Evolutionary conservation across 305 asterid genomes (phyloP).

Genomic region (Fraxinus paxiana): DNA sequence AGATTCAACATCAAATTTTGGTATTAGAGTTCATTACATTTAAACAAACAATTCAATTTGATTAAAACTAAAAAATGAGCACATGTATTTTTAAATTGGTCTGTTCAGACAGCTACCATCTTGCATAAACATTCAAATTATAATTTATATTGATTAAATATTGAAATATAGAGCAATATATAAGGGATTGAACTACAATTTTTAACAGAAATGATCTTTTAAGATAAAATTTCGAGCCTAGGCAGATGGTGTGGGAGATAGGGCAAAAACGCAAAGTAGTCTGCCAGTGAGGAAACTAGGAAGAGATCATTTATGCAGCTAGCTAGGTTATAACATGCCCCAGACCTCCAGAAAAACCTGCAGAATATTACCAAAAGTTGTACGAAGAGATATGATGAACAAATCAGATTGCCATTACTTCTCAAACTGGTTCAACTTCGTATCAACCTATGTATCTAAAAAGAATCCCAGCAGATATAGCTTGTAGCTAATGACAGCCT

Average conservation of each 20-base stretch:
- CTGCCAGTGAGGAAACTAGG: neutral
- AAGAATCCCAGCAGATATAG: neutral
- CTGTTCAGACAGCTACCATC: neutral
- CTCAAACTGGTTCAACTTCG: conserved; percentile 6
- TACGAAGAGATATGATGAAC: neutral
- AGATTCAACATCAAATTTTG: neutral
- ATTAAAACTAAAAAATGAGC: too few relatives aligned
- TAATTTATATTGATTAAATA: too few relatives aligned
- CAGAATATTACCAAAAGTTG: conserved; percentile 6
- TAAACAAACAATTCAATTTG: too few relatives aligned
- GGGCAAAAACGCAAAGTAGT: neutral
- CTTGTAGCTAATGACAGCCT: neutral
- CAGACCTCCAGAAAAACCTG: conserved; percentile 7
- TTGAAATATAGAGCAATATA: neutral
- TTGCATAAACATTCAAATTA: too few relatives aligned
- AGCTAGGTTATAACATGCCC: neutral
- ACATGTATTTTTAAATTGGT: too few relatives aligned
- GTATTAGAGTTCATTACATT: neutral
- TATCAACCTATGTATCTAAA: conserved; percentile 17
- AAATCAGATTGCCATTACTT: conserved; percentile 14
- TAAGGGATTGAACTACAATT: neutral
- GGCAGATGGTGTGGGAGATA: neutral
- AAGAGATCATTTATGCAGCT: neutral
- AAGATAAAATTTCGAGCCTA: neutral
- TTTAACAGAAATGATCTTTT: too few relatives aligned